Percentiles rank a stretch among this genome's conserved stretches.
These are phyloP conservation scores for Oryza glaberrima DNA, from an alignment of 176 grass and related monocot genomes.

Conservation along the genomic window DNA sequence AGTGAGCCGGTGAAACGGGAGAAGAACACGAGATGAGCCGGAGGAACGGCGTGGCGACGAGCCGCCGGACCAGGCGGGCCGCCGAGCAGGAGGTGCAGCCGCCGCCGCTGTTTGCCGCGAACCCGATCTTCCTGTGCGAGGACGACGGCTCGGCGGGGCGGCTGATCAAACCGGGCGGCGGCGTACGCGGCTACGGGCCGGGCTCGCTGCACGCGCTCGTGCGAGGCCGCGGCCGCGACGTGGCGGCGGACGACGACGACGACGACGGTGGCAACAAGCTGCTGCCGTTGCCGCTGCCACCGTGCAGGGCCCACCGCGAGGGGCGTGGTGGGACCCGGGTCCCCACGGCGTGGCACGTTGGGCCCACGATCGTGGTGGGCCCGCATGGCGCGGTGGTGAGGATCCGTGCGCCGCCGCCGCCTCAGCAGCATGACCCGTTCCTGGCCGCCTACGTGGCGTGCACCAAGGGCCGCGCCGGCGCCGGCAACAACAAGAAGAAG, in stretches of 20 bases:
- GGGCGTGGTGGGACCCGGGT: not conserved
- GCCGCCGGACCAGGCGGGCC: conserved; percentile 18
- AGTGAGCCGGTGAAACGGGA: no score
- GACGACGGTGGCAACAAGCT: not conserved
- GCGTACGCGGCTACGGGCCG: not conserved
- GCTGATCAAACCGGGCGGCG: not conserved
- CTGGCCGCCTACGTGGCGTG: conserved; percentile 52
- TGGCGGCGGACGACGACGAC: not conserved
- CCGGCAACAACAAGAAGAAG: not conserved
- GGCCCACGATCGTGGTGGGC: not conserved
- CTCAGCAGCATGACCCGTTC: conserved; percentile 38
- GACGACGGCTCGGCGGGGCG: not conserved
- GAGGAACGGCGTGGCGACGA: not conserved
- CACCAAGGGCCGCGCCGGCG: conserved; percentile 16
- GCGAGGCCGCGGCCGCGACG: conserved; percentile 13
- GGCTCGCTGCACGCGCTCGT: conserved; percentile 2
- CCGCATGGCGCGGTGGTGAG: conserved; percentile 12
- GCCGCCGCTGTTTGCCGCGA: not conserved
- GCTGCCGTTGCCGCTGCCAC: conserved; percentile 36
- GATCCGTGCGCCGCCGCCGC: not conserved
- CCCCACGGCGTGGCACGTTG: not conserved
- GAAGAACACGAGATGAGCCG: not conserved
- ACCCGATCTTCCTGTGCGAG: conserved; percentile 37
- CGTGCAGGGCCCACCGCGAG: conserved; percentile 1
- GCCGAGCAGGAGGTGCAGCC: no score